These are phyloP conservation scores for Candida gorgasii DNA, from an alignment of 805 yeast species.

Conservation along the genomic window DNA sequence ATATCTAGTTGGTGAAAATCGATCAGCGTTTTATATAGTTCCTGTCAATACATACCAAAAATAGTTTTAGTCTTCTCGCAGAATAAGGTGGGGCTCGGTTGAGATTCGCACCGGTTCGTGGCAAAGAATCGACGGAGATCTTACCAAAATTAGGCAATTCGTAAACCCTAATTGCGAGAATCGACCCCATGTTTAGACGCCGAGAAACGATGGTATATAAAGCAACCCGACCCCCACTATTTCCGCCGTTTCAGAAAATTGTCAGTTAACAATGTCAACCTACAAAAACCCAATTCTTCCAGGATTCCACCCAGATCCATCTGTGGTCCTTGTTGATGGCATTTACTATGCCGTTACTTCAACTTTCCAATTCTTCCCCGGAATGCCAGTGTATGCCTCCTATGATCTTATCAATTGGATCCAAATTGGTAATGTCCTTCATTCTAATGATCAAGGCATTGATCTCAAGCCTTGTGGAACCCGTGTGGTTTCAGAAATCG, in stretches of 20 bases:
- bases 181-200: neutral
- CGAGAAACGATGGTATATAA: neutral
- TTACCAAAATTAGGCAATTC: neutral
- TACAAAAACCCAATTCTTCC: constrained; percentile 8
- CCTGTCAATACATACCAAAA: no score
- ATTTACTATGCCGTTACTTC: constrained; percentile 11
- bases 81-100: no score
- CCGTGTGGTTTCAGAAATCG: neutral
- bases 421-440: constrained; percentile 9
- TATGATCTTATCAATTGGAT: constrained; percentile 10
- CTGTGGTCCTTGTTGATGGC: constrained; percentile 8
- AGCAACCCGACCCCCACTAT: neutral
- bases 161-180: constrained; percentile 4
- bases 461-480: constrained; percentile 7
- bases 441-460: constrained; percentile 5
- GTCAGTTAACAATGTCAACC: neutral
- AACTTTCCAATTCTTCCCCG: constrained; percentile 9
- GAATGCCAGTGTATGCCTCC: constrained; percentile 10
- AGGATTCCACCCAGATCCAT: constrained; percentile 10
- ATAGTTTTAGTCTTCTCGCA: no score
- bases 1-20: no score
- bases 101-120: neutral
- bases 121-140: neutral
- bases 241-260: neutral
- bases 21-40: no score